A percentile compares a stretch with the other conserved stretches of the same genome.
These are phyloP conservation scores for Penicillium sclerotiorum DNA, from an alignment of 2,329 filamentous ascomycete species.

Conservation along the genomic window DNA sequence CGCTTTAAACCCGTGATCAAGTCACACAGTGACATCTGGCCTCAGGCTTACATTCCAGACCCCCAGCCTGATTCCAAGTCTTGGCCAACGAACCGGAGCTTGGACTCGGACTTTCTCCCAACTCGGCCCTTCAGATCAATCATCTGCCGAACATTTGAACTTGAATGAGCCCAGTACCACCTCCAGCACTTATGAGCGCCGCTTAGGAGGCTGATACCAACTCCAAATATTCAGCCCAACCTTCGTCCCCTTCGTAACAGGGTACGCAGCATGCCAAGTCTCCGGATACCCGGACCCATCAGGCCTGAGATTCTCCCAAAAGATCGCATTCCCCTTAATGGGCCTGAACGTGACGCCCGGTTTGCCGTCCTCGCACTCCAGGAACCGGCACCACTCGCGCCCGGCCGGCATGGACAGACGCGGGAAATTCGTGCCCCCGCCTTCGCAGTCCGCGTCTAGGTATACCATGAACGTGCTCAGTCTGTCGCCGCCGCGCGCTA, in stretches of 20 bases:
- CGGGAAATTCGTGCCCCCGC: slow-evolving; percentile 65
- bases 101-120: too few species aligned
- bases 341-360: slow-evolving; percentile 61
- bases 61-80: too few species aligned
- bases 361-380: slow-evolving; percentile 53
- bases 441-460: slow-evolving; percentile 54
- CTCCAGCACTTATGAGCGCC: too few species aligned
- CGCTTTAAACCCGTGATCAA: too few species aligned
- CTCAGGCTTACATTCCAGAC: too few species aligned
- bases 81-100: too few species aligned
- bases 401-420: slow-evolving; percentile 49
- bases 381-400: slow-evolving; percentile 58
- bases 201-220: slow-evolving; percentile 55
- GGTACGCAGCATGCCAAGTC: slow-evolving; percentile 64
- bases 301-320: slow-evolving; percentile 62
- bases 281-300: slow-evolving; percentile 61
- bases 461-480: slow-evolving; percentile 66
- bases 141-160: too few species aligned
- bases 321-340: slow-evolving; percentile 61
- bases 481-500: slow-evolving; percentile 44
- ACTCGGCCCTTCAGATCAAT: too few species aligned
- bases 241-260: slow-evolving; percentile 59
- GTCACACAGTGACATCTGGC: too few species aligned
- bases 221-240: slow-evolving; percentile 68
- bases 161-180: too few species aligned